These are phyloP conservation scores for Poa pratensis DNA, from an alignment of 176 grass and related monocot genomes.

Conservation along the genomic window DNA sequence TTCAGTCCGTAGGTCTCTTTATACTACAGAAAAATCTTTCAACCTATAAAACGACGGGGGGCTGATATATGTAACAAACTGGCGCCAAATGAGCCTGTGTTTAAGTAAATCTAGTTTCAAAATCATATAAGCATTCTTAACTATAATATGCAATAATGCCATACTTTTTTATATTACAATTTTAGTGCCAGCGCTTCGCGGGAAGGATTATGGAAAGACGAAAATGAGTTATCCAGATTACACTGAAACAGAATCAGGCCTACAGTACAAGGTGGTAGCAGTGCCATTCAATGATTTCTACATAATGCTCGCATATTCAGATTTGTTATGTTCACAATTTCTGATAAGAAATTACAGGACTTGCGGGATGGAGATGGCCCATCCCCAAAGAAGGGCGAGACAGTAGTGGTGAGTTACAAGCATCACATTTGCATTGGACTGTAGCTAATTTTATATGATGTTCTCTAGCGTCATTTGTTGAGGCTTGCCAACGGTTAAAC, in stretches of 20 bases:
- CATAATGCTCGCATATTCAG: not conserved
- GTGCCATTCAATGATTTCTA: slow-evolving; percentile 33
- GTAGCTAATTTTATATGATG: not conserved
- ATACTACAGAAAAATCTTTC: not conserved
- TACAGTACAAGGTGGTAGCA: slow-evolving; percentile 86
- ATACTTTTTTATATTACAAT: not conserved
- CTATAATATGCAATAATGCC: not conserved
- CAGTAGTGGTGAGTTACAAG: slow-evolving; percentile 75
- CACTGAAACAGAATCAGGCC: slow-evolving; percentile 88
- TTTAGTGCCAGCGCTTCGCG: slow-evolving; percentile 90
- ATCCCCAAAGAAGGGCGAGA: slow-evolving; percentile 77
- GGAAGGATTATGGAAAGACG: slow-evolving; percentile 97
- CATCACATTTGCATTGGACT: slow-evolving; percentile 35
- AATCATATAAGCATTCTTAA: not conserved
- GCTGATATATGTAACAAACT: not conserved
- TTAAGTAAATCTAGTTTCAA: not conserved
- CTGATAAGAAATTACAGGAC: slow-evolving; percentile 59
- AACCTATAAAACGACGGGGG: not conserved
- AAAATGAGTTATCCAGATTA: slow-evolving; percentile 99
- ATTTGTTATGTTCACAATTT: slow-evolving; percentile 27
- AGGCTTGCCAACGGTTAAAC: slow-evolving; percentile 39
- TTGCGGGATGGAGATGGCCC: slow-evolving; percentile 75
- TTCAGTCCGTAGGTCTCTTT: not conserved
- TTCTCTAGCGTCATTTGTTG: not conserved
- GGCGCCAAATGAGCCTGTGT: not conserved